These are phyloP conservation scores for Pichia ethanolica DNA, from an alignment of 805 yeast species.

Conservation along the genomic window DNA sequence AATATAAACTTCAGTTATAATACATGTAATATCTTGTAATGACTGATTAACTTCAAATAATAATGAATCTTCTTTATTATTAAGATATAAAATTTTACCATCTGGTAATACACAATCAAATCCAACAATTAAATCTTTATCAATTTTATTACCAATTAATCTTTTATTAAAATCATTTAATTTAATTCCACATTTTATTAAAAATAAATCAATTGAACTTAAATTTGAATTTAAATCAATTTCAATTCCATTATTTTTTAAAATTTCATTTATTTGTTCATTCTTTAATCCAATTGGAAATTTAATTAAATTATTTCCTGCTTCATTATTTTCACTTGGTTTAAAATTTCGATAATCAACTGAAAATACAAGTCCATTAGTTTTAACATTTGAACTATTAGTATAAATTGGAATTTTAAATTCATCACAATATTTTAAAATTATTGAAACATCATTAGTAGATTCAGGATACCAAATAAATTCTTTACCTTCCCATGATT, in stretches of 20 bases:
- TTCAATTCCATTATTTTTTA: conserved; percentile 1
- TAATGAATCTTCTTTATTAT: conserved; percentile 1
- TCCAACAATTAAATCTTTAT: conserved; percentile 7
- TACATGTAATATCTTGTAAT: conserved; percentile 11
- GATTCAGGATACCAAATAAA: conserved; percentile 18
- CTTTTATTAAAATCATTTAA: not conserved
- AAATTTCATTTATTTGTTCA: not conserved
- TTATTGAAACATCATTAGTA: conserved; percentile 17
- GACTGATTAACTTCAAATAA: conserved; percentile 12
- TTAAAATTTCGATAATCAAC: conserved; percentile 15
- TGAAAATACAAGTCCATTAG: conserved; percentile 9
- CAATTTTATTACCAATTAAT: conserved; percentile 11
- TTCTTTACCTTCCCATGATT: conserved; percentile 10
- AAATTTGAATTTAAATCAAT: not conserved
- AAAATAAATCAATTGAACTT: conserved; percentile 15
- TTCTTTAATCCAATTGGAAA: not conserved
- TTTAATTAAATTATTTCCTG: conserved; percentile 5
- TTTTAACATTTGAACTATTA: not conserved
- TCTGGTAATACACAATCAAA: conserved; percentile 24
- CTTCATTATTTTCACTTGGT: not conserved
- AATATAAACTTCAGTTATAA: conserved; percentile 14
- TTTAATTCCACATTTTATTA: conserved; percentile 16
- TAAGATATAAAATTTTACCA: conserved; percentile 15
- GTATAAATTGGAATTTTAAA: conserved; percentile 23
- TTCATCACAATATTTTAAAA: conserved; percentile 20